Evolutionary conservation across 768 basidiomycete genomes (phyloP).

Genomic region (Stropharia rugosoannulata): DNA sequence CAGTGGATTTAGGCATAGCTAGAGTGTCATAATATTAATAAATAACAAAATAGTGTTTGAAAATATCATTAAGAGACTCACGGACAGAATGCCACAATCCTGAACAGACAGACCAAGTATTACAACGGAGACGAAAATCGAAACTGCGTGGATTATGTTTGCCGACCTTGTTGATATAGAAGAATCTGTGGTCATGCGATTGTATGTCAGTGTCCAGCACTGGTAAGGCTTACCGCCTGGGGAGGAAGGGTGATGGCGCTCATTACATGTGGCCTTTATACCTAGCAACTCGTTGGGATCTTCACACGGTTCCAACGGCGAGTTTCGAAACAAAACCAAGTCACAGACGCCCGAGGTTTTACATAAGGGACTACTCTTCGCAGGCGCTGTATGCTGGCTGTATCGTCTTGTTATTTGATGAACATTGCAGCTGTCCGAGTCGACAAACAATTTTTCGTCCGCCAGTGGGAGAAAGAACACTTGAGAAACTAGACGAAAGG

Average conservation of each 20-base stretch:
- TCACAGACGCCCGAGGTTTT: too few species aligned
- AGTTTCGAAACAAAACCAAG: too few species aligned
- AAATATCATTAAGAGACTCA: conserved; percentile 6
- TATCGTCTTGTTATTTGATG: too few species aligned
- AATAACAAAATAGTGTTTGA: not conserved
- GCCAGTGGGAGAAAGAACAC: too few species aligned
- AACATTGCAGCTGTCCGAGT: too few species aligned
- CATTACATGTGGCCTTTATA: not conserved
- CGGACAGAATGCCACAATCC: conserved; percentile 24
- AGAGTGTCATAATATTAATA: not conserved
- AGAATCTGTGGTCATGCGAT: conserved; percentile 20
- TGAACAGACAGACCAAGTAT: conserved; percentile 17
- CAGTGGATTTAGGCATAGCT: conserved; percentile 25
- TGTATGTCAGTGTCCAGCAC: conserved; percentile 23
- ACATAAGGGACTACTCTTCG: too few species aligned
- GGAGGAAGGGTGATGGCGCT: not conserved
- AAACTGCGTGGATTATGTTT: conserved; percentile 21
- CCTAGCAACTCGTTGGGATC: too few species aligned
- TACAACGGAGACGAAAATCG: conserved; percentile 18
- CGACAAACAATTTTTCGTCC: too few species aligned
- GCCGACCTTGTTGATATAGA: conserved; percentile 16
- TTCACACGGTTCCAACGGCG: too few species aligned
- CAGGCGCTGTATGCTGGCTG: too few species aligned
- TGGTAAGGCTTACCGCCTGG: conserved; percentile 16
- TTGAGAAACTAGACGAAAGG: too few species aligned